Conservation (phyloP, 495 filamentous ascomycete genomes). For the Hypoxylon intermedium region DNA sequence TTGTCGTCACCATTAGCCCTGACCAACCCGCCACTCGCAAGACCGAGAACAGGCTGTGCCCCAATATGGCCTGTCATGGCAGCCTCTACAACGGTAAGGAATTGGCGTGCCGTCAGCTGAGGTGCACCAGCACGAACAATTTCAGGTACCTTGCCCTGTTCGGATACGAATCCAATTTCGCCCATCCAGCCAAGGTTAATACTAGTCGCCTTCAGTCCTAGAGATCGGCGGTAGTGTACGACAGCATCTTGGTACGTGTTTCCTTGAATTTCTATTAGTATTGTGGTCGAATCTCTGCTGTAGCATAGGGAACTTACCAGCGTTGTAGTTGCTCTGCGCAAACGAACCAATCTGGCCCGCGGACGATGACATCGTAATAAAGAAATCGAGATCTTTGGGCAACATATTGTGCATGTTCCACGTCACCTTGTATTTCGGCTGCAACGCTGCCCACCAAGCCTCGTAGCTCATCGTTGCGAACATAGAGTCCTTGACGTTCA, state of each 20-base stretch:
- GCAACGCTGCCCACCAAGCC: constrained; percentile 47
- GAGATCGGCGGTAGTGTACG: constrained; percentile 44
- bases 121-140: constrained; percentile 38
- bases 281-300: constrained; percentile 56
- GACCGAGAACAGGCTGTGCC: constrained; percentile 38
- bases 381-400: constrained; percentile 63
- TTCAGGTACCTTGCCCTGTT: constrained; percentile 40
- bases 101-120: constrained; percentile 31
- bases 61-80: constrained; percentile 33
- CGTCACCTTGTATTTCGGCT: constrained; percentile 56
- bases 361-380: constrained; percentile 65
- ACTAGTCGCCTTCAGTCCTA: constrained; percentile 47
- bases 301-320: constrained; percentile 51
- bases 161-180: constrained; percentile 43
- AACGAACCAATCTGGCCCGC: constrained; percentile 58
- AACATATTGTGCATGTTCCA: constrained; percentile 59
- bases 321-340: constrained; percentile 58
- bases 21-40: constrained; percentile 40
- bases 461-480: constrained; percentile 57
- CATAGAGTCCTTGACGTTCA: constrained; percentile 57
- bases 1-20: constrained; percentile 45
- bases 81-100: constrained; percentile 33
- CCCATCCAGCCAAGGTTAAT: constrained; percentile 56
- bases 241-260: constrained; percentile 63
- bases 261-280: constrained; percentile 24